These are phyloP conservation scores for Lantana camara DNA, from an alignment of 257 asterid species.

Conservation along the genomic window DNA sequence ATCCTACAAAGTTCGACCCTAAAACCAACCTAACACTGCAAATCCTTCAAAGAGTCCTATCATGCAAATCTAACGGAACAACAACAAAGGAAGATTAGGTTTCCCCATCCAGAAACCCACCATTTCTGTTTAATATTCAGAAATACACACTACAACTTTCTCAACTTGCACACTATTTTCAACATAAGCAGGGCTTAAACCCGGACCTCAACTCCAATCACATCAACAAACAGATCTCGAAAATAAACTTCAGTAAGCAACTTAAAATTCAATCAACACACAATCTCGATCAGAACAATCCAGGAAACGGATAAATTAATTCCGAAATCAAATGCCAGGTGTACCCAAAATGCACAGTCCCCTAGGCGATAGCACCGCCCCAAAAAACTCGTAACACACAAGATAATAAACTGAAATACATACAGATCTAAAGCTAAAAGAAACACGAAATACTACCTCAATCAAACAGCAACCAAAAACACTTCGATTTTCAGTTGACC, in stretches of 20 bases:
- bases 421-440: not conserved
- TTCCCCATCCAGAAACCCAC: not conserved
- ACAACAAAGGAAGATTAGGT: not conserved
- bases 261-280: not conserved
- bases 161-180: not conserved
- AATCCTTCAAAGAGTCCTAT: not conserved
- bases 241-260: not conserved
- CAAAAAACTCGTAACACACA: not conserved
- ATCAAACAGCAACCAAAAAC: not conserved
- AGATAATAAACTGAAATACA: not conserved
- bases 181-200: not conserved
- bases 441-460: not conserved
- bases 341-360: not conserved
- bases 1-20: not conserved
- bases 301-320: not conserved
- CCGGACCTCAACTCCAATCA: not conserved
- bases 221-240: not conserved
- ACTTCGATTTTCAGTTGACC: constrained; percentile 1
- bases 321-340: not conserved
- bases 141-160: not conserved
- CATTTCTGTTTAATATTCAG: not conserved
- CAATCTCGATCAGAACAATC: not conserved
- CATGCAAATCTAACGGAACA: not conserved
- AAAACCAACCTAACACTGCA: not conserved
- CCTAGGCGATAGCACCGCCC: not conserved